Base-by-base conservation (phyloP, 768 basidiomycete species). In the Coprinopsis cinerea region DNA sequence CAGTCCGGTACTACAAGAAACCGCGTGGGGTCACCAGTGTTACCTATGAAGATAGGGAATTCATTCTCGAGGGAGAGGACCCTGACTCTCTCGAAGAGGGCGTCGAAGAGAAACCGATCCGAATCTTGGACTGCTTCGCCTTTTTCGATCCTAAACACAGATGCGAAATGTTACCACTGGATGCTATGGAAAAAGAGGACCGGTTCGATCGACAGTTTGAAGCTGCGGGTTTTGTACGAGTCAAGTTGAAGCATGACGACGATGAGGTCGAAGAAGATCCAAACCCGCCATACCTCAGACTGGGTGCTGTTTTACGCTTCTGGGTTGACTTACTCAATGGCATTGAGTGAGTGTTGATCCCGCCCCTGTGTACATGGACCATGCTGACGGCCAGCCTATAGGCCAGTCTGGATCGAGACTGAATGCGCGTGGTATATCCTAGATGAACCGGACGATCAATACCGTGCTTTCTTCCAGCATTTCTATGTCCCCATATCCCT, bases 341-440 rank as follows among this genome's bases (percentile, higher is more conserved):
- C 23, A 61, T 75, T 39, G 76, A 76, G 86, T 86, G 57, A 51
- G 83, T 55, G 25, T 42, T 45, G 43, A 1, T 56, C 35, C 40
- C 28, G n/a, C 48, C 10, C 3, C n/a, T 14, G 4, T 48, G 36
- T 4, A 36, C 47, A 24, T 52, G n/a, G n/a, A n/a, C n/a, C n/a
- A n/a, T 13, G 28, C 13, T 43, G 25, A 47, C 23, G 14, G 6
- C 48, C 47, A 32, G 9, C 41, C 18, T 54, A n/a, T n/a, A 88
- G 87, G 15, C 77, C 83, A 1, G 63, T 88, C 9, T 86, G 72
- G 51, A 69, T 91, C 20, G 79, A 87, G 55, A 88, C 87, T 0
- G 54, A 69, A 15, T 74, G 70, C 47, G 82, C 83, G 0, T 81
- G 78, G 72, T 88, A 88, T 59, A 74, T 78, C 27, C 64, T 89